These are phyloP conservation scores for Arctostaphylos glauca DNA, from an alignment of 148 eudicot genomes.

Conservation along the genomic window DNA sequence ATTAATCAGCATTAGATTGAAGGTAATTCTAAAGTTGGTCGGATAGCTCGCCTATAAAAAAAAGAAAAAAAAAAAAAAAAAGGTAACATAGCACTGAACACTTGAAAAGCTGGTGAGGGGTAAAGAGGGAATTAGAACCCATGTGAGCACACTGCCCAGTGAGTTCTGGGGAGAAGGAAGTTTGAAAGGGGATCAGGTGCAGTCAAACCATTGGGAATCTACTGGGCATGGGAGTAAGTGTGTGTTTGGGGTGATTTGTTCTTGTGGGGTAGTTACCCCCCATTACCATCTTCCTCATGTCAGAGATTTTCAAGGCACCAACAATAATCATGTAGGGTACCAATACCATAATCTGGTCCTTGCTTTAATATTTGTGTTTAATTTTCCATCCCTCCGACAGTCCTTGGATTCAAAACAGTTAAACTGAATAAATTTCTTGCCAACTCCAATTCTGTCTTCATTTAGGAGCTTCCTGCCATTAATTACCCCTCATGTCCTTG, in stretches of 20 bases:
- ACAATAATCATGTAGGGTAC: background rate
- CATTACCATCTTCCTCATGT: background rate
- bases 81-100: background rate
- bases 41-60: too few relatives aligned
- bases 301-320: background rate
- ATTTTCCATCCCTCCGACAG: background rate
- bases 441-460: too few relatives aligned
- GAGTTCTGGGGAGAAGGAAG: conserved; percentile 10
- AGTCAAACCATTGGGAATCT: conserved; percentile 18
- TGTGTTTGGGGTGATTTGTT: background rate
- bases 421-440: background rate
- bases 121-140: background rate
- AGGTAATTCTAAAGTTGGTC: too few relatives aligned
- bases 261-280: background rate
- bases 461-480: too few relatives aligned
- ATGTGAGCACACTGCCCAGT: conserved; percentile 15
- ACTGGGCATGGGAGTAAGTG: conserved; percentile 9
- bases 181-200: conserved; percentile 14
- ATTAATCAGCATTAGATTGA: too few relatives aligned
- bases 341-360: background rate
- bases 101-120: background rate
- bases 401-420: background rate
- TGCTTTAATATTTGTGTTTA: background rate
- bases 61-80: too few relatives aligned
- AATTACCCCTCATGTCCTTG: too few relatives aligned